Conservation (phyloP, 2,329 filamentous ascomycete species). For the Lecanicillium sp. region DNA sequence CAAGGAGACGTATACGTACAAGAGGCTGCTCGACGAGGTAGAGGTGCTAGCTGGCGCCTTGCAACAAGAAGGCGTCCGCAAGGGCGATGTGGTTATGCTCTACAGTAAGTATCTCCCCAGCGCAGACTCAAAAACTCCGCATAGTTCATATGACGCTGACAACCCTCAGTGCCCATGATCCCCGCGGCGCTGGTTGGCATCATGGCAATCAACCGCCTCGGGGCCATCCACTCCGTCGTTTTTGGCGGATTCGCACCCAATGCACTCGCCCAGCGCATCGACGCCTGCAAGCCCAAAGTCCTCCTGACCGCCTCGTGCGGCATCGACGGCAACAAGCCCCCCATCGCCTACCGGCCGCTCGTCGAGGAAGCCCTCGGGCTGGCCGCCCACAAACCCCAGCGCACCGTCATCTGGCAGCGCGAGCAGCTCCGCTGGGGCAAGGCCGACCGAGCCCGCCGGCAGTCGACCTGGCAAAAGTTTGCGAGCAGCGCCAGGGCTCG, state of each 20-base stretch:
- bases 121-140: neutral
- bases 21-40: conserved; percentile 68
- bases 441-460: conserved; percentile 59
- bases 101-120: conserved; percentile 83
- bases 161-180: conserved; percentile 93
- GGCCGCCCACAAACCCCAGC: conserved; percentile 62
- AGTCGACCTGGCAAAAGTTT: conserved; percentile 73
- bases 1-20: conserved; percentile 69
- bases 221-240: conserved; percentile 84
- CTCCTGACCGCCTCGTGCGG: conserved; percentile 89
- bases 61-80: conserved; percentile 71
- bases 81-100: conserved; percentile 80
- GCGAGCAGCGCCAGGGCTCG: conserved; percentile 63
- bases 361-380: conserved; percentile 65
- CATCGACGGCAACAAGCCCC: conserved; percentile 77
- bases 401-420: conserved; percentile 77
- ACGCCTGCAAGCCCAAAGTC: conserved; percentile 65
- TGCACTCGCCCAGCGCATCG: conserved; percentile 81
- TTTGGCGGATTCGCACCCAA: conserved; percentile 84
- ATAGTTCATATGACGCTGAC: too few species aligned
- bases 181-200: conserved; percentile 82
- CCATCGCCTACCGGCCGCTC: conserved; percentile 68
- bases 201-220: conserved; percentile 71
- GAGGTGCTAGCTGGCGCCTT: conserved; percentile 76
- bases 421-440: conserved; percentile 68